phyloP scores from a whole-genome alignment of 2,329 filamentous ascomycete genomes.

The Rhynchosporium graminicola region DNA sequence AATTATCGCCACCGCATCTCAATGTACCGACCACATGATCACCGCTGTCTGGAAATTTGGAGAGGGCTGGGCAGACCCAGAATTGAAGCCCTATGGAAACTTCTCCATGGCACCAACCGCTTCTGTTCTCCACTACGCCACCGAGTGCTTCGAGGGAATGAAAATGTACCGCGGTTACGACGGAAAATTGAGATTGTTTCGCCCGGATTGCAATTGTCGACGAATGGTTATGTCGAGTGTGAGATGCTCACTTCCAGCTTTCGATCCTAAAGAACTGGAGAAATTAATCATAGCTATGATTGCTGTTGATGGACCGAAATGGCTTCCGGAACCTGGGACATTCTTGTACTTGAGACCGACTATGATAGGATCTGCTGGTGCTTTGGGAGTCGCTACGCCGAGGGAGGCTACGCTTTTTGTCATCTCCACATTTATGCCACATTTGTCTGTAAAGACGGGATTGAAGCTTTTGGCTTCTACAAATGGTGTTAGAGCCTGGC shows the following conservation, averaged over 20 bases:
- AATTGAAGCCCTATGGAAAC: conserved; percentile 77
- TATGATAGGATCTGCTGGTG: conserved; percentile 78
- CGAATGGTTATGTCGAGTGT: conserved; percentile 53
- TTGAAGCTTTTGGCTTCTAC: conserved; percentile 77
- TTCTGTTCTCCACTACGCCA: conserved; percentile 82
- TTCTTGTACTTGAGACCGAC: conserved; percentile 82
- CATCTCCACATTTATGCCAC: conserved; percentile 65
- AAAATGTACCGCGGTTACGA: conserved; percentile 79
- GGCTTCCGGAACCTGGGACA: conserved; percentile 72
- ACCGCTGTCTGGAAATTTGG: conserved; percentile 66
- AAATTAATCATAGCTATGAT: conserved; percentile 72
- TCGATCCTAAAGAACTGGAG: conserved; percentile 70
- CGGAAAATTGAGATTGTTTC: conserved; percentile 63
- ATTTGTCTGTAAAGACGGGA: conserved; percentile 54
- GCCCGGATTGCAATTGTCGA: conserved; percentile 58
- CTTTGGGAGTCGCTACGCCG: conserved; percentile 79
- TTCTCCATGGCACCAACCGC: conserved; percentile 79
- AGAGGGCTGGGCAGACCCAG: conserved; percentile 71
- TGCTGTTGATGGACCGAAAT: conserved; percentile 72
- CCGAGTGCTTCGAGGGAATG: conserved; percentile 86
- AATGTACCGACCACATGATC: conserved; percentile 82
- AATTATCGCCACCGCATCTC: conserved; percentile 36
- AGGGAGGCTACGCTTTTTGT: conserved; percentile 87
- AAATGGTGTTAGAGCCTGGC: conserved; percentile 88
- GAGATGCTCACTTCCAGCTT: conserved; percentile 74